phyloP scores from a whole-genome alignment of 148 eudicot genomes.

The Vaccinium myrtillus region DNA sequence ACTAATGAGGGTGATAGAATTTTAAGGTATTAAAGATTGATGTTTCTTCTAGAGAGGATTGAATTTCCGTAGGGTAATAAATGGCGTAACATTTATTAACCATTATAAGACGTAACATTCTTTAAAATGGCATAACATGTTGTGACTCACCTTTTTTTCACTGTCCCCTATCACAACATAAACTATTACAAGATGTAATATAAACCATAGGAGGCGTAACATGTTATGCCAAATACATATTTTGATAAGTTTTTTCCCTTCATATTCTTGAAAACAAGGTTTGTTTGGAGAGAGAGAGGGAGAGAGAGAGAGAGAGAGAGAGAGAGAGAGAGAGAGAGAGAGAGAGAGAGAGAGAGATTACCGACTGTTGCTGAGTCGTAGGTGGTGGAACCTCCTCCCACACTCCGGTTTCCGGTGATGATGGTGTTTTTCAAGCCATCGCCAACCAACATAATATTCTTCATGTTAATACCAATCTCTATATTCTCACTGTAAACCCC shows the following conservation, averaged over 20 bases:
- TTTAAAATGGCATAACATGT: too few relatives aligned
- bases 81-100: not conserved
- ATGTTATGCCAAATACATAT: too few relatives aligned
- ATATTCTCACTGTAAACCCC: constrained; percentile 43
- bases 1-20: not conserved
- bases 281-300: not conserved
- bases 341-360: constrained; percentile 1
- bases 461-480: constrained; percentile 22
- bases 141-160: too few relatives aligned
- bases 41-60: not conserved
- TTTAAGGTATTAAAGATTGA: not conserved
- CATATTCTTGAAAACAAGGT: too few relatives aligned
- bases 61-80: not conserved
- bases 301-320: not conserved
- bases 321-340: not conserved
- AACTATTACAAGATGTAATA: too few relatives aligned
- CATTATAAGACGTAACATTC: too few relatives aligned
- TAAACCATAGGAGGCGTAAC: too few relatives aligned
- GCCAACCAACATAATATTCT: constrained; percentile 46
- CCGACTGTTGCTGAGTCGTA: constrained; percentile 47
- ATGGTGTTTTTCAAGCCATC: constrained; percentile 45
- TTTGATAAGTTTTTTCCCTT: too few relatives aligned
- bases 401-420: constrained; percentile 44
- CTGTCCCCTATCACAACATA: too few relatives aligned
- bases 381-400: constrained; percentile 38